phyloP scores from a whole-genome alignment of 176 grass and related monocot genomes.

The Chrysopogon serrulatus region DNA sequence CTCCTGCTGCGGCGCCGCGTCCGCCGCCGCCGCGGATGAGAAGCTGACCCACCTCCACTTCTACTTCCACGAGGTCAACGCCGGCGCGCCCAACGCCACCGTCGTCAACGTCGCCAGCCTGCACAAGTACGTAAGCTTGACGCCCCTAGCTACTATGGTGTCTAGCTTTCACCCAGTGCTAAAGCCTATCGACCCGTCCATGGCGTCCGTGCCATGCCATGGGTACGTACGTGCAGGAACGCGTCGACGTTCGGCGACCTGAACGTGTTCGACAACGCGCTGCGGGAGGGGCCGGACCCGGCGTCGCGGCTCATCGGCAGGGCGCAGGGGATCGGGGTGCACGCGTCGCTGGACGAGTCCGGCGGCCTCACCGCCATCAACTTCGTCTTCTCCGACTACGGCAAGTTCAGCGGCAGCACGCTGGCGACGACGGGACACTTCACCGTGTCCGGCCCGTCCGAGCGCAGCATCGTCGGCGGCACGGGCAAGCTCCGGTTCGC shows the following conservation, averaged over 20 bases:
- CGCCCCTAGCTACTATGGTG: background rate
- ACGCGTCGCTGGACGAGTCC: constrained; percentile 43
- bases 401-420: constrained; percentile 41
- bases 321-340: constrained; percentile 39
- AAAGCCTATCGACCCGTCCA: background rate
- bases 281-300: constrained; percentile 35
- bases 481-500: constrained; percentile 61
- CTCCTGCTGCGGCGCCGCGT: background rate
- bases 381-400: constrained; percentile 52
- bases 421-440: constrained; percentile 38
- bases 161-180: background rate
- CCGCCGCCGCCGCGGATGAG: background rate
- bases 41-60: constrained; percentile 52
- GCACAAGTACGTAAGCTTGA: background rate
- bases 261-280: constrained; percentile 48
- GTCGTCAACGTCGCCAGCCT: constrained; percentile 35
- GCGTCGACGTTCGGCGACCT: constrained; percentile 45
- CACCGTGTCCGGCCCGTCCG: constrained; percentile 9
- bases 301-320: constrained; percentile 45
- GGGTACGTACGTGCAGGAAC: background rate
- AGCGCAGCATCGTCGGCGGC: constrained; percentile 58
- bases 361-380: constrained; percentile 27
- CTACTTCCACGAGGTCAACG: constrained; percentile 63
- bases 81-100: constrained; percentile 38
- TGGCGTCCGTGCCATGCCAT: background rate